Evolutionary conservation across 768 basidiomycete genomes (phyloP).

Genomic region (Phaeolepiota aurea): DNA sequence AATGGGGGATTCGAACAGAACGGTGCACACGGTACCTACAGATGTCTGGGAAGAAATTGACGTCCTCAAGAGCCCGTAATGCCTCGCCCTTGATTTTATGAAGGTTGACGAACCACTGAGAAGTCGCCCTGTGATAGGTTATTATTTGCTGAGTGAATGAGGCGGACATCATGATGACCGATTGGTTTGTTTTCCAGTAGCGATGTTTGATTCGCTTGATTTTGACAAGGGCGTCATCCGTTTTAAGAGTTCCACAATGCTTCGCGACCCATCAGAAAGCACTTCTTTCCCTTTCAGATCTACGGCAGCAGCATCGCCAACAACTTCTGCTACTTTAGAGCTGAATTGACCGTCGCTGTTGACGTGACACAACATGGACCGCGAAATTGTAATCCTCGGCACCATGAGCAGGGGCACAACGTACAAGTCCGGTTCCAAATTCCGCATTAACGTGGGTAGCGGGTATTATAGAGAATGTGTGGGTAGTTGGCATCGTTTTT

Average conservation of each 20-base stretch:
- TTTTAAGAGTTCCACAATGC: constrained; percentile 57
- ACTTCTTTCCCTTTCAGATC: constrained; percentile 63
- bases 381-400: constrained; percentile 72
- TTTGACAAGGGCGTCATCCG: constrained; percentile 49
- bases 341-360: constrained; percentile 70
- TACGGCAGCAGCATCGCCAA: constrained; percentile 38
- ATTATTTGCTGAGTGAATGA: not conserved
- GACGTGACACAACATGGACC: constrained; percentile 71
- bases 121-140: constrained; percentile 60
- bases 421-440: constrained; percentile 94
- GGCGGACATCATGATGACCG: constrained; percentile 81
- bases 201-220: constrained; percentile 72
- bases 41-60: constrained; percentile 66
- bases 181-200: constrained; percentile 93
- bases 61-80: constrained; percentile 54
- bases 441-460: constrained; percentile 74
- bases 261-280: constrained; percentile 60
- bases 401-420: constrained; percentile 93
- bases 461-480: constrained; percentile 44
- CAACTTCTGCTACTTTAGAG: constrained; percentile 42
- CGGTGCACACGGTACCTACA: constrained; percentile 35
- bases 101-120: constrained; percentile 96
- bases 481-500: constrained; percentile 15
- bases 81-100: constrained; percentile 77
- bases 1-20: not conserved